Evolutionary conservation across 208 protist genomes (phyloP).

Genomic region (Strigomonas galati): DNA sequence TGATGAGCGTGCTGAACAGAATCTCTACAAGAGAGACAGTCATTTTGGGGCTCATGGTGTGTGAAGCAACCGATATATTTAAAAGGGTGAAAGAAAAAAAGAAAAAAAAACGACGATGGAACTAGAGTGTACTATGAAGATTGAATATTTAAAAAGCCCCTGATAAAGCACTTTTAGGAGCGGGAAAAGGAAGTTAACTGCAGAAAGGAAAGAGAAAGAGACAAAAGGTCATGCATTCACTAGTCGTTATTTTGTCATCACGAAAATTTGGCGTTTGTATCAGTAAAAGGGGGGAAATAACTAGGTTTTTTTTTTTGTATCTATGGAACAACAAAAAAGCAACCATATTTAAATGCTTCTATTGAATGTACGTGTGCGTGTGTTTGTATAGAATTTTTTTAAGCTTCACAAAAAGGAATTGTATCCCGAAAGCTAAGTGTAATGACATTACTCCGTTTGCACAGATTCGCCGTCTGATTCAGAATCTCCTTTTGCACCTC

Average conservation of each 20-base stretch:
- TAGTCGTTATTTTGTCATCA: too few relatives aligned
- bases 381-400: slow-evolving; percentile 1
- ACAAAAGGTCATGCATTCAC: too few relatives aligned
- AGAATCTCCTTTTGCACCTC: slow-evolving; percentile 46
- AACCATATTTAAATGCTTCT: not conserved
- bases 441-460: slow-evolving; percentile 24
- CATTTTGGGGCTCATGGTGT: slow-evolving; percentile 20
- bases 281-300: too few relatives aligned
- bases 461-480: slow-evolving; percentile 35
- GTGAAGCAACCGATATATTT: not conserved
- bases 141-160: slow-evolving; percentile 13
- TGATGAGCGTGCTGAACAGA: slow-evolving; percentile 39
- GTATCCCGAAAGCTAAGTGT: slow-evolving; percentile 42
- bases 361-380: too few relatives aligned
- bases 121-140: slow-evolving; percentile 15
- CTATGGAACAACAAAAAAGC: slow-evolving; percentile 9
- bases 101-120: slow-evolving; percentile 9
- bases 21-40: slow-evolving; percentile 19
- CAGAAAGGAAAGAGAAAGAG: too few relatives aligned
- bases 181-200: too few relatives aligned
- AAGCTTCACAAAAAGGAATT: slow-evolving; percentile 23
- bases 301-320: too few relatives aligned
- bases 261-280: too few relatives aligned
- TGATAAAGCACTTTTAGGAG: not conserved
- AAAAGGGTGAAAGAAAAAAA: slow-evolving; percentile 19